Conservation (phyloP, 75 land plant genomes). For the Chamaecyparis obtusa region DNA sequence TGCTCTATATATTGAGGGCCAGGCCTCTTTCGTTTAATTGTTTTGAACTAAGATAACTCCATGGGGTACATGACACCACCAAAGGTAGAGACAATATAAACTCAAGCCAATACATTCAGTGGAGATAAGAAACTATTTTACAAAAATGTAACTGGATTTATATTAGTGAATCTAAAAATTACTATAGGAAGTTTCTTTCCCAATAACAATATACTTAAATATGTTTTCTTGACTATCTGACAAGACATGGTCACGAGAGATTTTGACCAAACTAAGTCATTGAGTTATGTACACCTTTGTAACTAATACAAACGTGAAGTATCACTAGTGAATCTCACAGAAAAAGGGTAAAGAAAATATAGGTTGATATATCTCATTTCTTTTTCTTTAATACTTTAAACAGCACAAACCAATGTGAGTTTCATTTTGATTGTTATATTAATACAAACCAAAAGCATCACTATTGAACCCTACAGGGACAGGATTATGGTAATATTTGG, state of each 20-base stretch:
- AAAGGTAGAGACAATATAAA: not conserved
- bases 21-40: too few relatives aligned
- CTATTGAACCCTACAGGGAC: not conserved
- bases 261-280: not conserved
- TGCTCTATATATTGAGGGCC: too few relatives aligned
- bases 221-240: too few relatives aligned
- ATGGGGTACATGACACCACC: too few relatives aligned
- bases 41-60: too few relatives aligned
- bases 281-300: not conserved
- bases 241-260: not conserved
- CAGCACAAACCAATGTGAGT: not conserved
- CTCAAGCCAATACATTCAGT: not conserved
- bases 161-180: not conserved
- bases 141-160: not conserved
- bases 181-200: not conserved
- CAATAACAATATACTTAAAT: not conserved
- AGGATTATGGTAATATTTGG: not conserved
- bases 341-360: not conserved
- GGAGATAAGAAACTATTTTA: not conserved
- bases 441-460: not conserved
- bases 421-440: not conserved
- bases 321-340: not conserved
- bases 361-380: not conserved
- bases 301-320: not conserved
- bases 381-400: not conserved